A percentile compares a stretch with the other conserved stretches of the same genome.
Conservation (phyloP, 495 filamentous ascomycete genomes). For the Evansstolkia leycettana region DNA sequence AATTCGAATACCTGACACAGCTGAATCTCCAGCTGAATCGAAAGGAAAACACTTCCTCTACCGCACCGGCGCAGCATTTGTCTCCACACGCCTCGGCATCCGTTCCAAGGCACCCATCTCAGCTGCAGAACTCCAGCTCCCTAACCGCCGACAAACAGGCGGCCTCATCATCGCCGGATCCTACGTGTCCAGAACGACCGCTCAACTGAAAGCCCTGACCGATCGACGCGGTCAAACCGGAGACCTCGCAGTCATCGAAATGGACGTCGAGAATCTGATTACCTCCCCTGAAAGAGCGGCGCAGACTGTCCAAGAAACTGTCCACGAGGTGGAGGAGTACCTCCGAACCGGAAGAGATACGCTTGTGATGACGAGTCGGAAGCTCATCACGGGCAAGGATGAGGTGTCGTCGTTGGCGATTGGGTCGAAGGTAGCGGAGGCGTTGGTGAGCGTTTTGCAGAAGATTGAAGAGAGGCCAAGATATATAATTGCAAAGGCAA, state of each 20-base stretch:
- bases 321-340: slow-evolving; percentile 14
- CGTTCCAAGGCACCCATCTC: slow-evolving; percentile 30
- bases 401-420: slow-evolving; percentile 33
- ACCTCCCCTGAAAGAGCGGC: slow-evolving; percentile 13
- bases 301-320: slow-evolving; percentile 12
- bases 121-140: slow-evolving; percentile 24
- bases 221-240: slow-evolving; percentile 17
- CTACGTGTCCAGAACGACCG: slow-evolving; percentile 43
- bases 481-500: slow-evolving; percentile 43
- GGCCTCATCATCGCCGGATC: slow-evolving; percentile 40
- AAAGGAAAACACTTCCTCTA: slow-evolving; percentile 37
- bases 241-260: slow-evolving; percentile 32
- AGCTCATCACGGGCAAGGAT: slow-evolving; percentile 33
- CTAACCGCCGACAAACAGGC: slow-evolving; percentile 19
- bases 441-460: slow-evolving; percentile 30
- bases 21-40: slow-evolving; percentile 19
- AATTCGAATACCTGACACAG: background rate
- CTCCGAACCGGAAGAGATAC: slow-evolving; percentile 27
- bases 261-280: slow-evolving; percentile 33
- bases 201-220: slow-evolving; percentile 30
- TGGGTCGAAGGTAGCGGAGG: slow-evolving; percentile 29
- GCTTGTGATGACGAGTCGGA: slow-evolving; percentile 41
- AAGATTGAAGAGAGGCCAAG: slow-evolving; percentile 31
- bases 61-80: slow-evolving; percentile 41
- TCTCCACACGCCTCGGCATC: slow-evolving; percentile 41